Conservation (phyloP, 345 rosid genomes). For the Clarkia xantiana region DNA sequence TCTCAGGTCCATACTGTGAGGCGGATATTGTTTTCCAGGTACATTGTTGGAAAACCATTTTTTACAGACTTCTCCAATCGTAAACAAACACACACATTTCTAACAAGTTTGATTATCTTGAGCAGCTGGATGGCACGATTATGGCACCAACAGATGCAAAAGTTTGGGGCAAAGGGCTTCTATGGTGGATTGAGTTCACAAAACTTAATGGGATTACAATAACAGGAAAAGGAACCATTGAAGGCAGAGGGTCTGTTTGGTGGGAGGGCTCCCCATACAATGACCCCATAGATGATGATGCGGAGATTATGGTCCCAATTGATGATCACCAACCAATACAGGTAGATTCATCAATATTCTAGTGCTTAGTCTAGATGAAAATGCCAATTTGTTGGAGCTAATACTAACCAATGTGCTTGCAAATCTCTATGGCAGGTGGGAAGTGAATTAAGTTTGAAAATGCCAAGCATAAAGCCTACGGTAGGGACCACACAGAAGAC, state of each 20-base stretch:
- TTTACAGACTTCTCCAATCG: not conserved
- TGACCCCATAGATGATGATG: conserved; percentile 9
- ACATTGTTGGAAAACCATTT: not conserved
- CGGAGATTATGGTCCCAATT: conserved; percentile 30
- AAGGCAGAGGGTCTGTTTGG: conserved; percentile 30
- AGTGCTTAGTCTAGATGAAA: conserved; percentile 1
- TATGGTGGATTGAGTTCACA: conserved; percentile 22
- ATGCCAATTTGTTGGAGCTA: too few species aligned
- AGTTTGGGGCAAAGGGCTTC: conserved; percentile 12
- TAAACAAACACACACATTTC: not conserved
- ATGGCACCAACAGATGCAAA: conserved; percentile 22
- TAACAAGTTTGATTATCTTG: not conserved
- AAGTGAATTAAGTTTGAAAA: conserved; percentile 42
- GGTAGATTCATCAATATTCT: conserved; percentile 27
- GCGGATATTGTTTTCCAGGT: conserved; percentile 23
- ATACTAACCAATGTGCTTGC: too few species aligned
- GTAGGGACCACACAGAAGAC: conserved; percentile 31
- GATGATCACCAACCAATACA: conserved; percentile 47
- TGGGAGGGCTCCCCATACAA: conserved; percentile 22
- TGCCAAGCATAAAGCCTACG: conserved; percentile 85
- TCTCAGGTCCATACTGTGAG: conserved; percentile 17
- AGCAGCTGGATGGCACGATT: conserved; percentile 24
- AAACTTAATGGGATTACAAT: conserved; percentile 12
- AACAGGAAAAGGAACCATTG: conserved; percentile 22
- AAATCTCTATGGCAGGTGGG: conserved; percentile 35